Evolutionary conservation across 768 basidiomycete genomes (phyloP), one percentile per base, ranked within the genome.

Genomic region (Leccinum barrowsii): DNA sequence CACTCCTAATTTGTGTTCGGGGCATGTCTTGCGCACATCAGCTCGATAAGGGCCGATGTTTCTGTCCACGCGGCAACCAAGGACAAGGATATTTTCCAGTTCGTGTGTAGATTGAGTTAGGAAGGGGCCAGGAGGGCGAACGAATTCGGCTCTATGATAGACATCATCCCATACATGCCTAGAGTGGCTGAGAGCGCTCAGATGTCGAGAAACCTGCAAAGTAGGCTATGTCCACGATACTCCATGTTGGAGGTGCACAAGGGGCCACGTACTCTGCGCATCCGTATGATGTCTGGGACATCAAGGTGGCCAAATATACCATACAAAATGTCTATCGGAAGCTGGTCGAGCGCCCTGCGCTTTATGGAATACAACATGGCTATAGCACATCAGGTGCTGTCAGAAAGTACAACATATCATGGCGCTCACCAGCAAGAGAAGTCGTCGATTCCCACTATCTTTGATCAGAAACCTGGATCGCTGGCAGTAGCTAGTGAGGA

Each of bases 61-160:
- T 13, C 19, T 44, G 2, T 57, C 26, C n/a, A 57, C 32, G 13
- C 58, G 61, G n/a, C 37, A 60, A 24, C 62, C 57, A 3, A 55
- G 13, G 19, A 64, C 48, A 19, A 69, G 57, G 0, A 21, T 34
- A 0, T 50, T 35, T 57, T 68, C 67, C 12, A 68, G 46, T 26
- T 62, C 65, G 24, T 21, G 32, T 5, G 61, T 52, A 5, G 59
- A 54, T 24, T 67, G 63, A 2, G 50, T 59, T 40, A 22, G 55
- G 10, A 60, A 60, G 8, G 65, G 68, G 0, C 67, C 67, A 2
- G 67, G 63, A 22, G 59, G 65, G 28, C 51, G 50, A 48, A 67
- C 24, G n/a, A 67, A 57, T 5, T 50, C 21, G 32, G 57, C 53
- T 0, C 22, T 54, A 28, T 64, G 57, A 58, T 67, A 67, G 24